These are phyloP conservation scores for Metarhizium rileyi DNA, from an alignment of 2,329 filamentous ascomycete species.

Conservation along the genomic window DNA sequence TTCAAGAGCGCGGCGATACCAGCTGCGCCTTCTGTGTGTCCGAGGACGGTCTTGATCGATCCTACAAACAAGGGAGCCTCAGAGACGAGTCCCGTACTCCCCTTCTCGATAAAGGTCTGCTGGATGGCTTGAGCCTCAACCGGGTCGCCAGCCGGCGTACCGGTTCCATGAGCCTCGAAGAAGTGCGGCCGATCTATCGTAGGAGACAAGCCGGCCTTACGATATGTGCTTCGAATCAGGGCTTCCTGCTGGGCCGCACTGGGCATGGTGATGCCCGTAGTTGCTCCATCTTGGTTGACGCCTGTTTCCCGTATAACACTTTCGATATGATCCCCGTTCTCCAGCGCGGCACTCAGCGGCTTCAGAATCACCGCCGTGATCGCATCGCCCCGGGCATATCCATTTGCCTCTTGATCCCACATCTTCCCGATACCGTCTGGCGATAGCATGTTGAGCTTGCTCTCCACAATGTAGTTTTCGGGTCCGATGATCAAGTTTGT, in stretches of 20 bases:
- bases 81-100: too few relatives aligned
- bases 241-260: conserved; percentile 9
- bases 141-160: conserved; percentile 22
- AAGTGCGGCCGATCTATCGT: conserved; percentile 13
- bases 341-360: conserved; percentile 29
- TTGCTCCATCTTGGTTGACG: conserved; percentile 31
- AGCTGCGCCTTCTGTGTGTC: conserved; percentile 17
- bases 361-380: conserved; percentile 34
- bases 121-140: conserved; percentile 21
- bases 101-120: conserved; percentile 25
- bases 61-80: conserved; percentile 13
- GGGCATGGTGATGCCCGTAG: conserved; percentile 26
- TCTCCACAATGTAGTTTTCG: conserved; percentile 5
- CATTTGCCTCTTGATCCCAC: conserved; percentile 33
- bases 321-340: conserved; percentile 29
- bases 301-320: conserved; percentile 24
- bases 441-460: conserved; percentile 9
- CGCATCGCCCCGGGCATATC: conserved; percentile 34
- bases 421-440: conserved; percentile 6
- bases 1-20: conserved; percentile 18
- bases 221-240: conserved; percentile 20
- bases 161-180: conserved; percentile 29
- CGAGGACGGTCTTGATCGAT: conserved; percentile 18
- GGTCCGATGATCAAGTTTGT: conserved; percentile 29
- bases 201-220: conserved; percentile 18